Percentiles rank a stretch among this genome's conserved stretches.
Conservation (phyloP, 2,329 filamentous ascomycete species). For the Aureobasidium sp. region DNA sequence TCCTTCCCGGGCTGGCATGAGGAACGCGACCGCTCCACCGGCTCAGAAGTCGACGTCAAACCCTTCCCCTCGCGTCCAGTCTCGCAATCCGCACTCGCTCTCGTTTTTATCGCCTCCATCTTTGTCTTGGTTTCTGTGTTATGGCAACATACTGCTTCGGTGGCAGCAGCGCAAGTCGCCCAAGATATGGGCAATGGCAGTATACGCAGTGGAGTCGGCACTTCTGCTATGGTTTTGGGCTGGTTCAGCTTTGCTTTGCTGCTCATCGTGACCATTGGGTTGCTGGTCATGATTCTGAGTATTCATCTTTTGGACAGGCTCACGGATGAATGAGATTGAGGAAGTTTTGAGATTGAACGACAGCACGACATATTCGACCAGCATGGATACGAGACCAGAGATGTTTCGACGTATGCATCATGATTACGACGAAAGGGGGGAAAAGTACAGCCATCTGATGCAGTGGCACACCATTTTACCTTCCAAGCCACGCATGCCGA, state of each 20-base stretch:
- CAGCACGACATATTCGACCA: background rate
- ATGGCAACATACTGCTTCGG: constrained; percentile 94
- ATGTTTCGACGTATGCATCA: constrained; percentile 1
- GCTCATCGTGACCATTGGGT: constrained; percentile 89
- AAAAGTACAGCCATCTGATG: background rate
- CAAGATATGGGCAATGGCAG: constrained; percentile 89
- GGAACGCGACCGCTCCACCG: constrained; percentile 66
- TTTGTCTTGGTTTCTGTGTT: constrained; percentile 62
- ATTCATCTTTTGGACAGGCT: constrained; percentile 68
- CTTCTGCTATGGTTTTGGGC: constrained; percentile 89
- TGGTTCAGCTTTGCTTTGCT: constrained; percentile 95
- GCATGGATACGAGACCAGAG: background rate
- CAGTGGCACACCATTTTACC: background rate
- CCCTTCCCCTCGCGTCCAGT: constrained; percentile 89
- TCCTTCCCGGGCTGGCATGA: constrained; percentile 98
- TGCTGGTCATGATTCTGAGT: constrained; percentile 94
- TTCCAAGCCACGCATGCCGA: background rate
- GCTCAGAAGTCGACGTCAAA: constrained; percentile 83
- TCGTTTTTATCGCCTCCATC: constrained; percentile 69
- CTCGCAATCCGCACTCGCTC: constrained; percentile 83
- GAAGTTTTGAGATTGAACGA: background rate
- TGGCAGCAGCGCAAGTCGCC: constrained; percentile 87
- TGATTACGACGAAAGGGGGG: background rate
- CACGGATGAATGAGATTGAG: constrained; percentile 32
- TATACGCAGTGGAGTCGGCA: constrained; percentile 81